Percentiles rank a stretch among this genome's conserved stretches.
Evolutionary conservation across 2,329 filamentous ascomycete genomes (phyloP).

Genomic region (Sporothrix inflata): DNA sequence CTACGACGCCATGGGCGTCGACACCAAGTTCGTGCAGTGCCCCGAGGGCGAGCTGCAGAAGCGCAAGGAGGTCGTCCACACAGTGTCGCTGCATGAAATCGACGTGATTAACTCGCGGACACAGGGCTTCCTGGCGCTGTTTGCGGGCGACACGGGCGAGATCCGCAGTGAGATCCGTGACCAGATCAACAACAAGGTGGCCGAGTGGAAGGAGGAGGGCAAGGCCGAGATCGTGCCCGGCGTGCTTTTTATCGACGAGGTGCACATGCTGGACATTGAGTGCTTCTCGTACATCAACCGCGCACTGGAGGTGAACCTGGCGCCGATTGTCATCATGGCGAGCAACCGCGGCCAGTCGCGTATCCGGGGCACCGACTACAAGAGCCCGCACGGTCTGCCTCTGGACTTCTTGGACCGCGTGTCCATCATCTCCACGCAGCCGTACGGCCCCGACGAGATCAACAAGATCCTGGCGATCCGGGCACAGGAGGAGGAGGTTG

Average conservation of each 20-base stretch:
- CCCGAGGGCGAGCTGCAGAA: constrained; percentile 97
- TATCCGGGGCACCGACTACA: constrained; percentile 92
- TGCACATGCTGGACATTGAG: constrained; percentile 99
- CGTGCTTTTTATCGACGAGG: constrained; percentile 97
- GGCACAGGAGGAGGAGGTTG: constrained; percentile 94
- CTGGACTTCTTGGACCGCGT: constrained; percentile 96
- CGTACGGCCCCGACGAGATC: constrained; percentile 82
- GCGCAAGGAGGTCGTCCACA: constrained; percentile 95
- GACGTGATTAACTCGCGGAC: constrained; percentile 99
- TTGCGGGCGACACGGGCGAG: constrained; percentile 97
- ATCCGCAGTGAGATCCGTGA: constrained; percentile 96
- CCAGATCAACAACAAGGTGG: constrained; percentile 99
- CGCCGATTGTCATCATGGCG: constrained; percentile 98
- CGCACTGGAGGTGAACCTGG: constrained; percentile 89
- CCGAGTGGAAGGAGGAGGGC: constrained; percentile 98
- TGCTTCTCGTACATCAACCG: constrained; percentile 99
- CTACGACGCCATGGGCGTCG: constrained; percentile 98
- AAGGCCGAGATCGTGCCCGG: constrained; percentile 98
- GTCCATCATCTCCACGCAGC: constrained; percentile 91
- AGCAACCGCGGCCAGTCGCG: constrained; percentile 91
- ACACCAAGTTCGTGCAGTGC: constrained; percentile 97
- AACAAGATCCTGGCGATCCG: constrained; percentile 90
- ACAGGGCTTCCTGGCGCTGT: constrained; percentile 96
- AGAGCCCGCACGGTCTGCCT: constrained; percentile 88
- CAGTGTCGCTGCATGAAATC: constrained; percentile 95